Base-by-base conservation (phyloP, 768 basidiomycete species). In the Atractiella rhizophila region DNA sequence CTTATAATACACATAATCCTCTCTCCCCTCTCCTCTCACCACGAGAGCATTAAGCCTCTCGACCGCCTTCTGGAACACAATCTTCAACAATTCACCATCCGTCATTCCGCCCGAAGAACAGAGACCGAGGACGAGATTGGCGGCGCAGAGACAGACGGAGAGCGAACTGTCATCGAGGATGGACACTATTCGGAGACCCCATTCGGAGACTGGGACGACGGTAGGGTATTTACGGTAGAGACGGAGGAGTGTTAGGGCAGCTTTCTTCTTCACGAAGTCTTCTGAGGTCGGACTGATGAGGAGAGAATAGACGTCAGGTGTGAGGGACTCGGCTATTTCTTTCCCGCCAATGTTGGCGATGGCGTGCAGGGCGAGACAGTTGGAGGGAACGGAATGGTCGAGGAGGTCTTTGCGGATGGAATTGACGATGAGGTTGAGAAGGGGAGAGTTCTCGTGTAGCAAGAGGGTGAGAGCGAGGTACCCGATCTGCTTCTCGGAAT, bases 141-240 rank as follows among this genome's bases (percentile, higher is more conserved):
- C 39, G 54, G 76, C 82, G 55, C 91, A 59, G 58, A 94, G 82
- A 27, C 66, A 63, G 51, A 94, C n/a, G n/a, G n/a, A n/a, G n/a
- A n/a, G n/a, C n/a, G n/a, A n/a, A n/a, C n/a, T n/a, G n/a, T n/a
- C 88, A 53, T 94, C 86, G 80, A 98, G 85, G 53, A 96, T 71
- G 11, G 83, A 74, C 2, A 96, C 73, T 42, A 98, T 80, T 31
- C 91, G 72, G 42, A 88, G 63, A 1, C 83, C 91, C 91, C 91
- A 98, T 56, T 96, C 91, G 15, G 69, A 71, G 0, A 79, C 80
- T 23, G 82, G 81, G 43, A 98, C 74, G 37, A 91, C 82, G 45
- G 79, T 77, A 3, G 85, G 81, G 54, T 91, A 83, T 57, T 98
- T 98, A 42, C 91, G 73, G 54, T 96, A 96, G 28, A 98, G 62